Percentiles rank a stretch among this genome's conserved stretches.
Evolutionary conservation across 208 protist species (phyloP).

Genomic region (Vickermania ingenoplastis): DNA sequence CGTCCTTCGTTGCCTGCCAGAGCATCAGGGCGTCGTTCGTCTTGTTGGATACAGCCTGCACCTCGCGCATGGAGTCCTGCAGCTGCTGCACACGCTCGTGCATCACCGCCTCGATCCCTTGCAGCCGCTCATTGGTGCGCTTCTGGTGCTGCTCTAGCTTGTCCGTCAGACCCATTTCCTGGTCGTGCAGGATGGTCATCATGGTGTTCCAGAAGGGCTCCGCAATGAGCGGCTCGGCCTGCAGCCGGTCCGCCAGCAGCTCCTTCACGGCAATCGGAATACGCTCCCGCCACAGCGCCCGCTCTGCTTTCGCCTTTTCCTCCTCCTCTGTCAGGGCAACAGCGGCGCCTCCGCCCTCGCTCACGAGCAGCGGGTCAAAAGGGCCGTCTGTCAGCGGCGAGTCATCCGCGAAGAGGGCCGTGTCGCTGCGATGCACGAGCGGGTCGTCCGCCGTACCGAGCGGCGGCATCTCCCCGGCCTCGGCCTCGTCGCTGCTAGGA

Average conservation of each 20-base stretch:
- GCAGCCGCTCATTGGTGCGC: constrained; percentile 26
- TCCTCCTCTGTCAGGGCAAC: neutral
- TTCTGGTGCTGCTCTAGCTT: neutral
- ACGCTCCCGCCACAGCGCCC: neutral
- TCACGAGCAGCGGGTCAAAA: neutral
- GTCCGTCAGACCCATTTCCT: neutral
- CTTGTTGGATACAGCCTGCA: constrained; percentile 11
- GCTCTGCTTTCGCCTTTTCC: neutral
- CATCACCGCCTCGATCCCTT: constrained; percentile 2
- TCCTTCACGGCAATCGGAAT: neutral
- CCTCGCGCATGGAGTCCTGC: constrained; percentile 28
- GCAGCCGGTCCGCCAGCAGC: neutral
- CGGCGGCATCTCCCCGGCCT: no score
- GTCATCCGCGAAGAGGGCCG: neutral
- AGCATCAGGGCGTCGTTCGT: constrained; percentile 5
- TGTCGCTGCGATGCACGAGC: no score
- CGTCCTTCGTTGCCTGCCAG: constrained; percentile 6
- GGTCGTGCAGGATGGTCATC: neutral
- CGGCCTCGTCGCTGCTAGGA: no score
- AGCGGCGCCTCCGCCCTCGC: neutral
- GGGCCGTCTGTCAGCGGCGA: neutral
- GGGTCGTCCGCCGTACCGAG: no score
- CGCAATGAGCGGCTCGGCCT: neutral
- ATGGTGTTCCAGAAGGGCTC: neutral
- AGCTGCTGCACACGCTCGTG: constrained; percentile 19